phyloP scores from a whole-genome alignment of 495 filamentous ascomycete species.

The Hapsidospora chrysogenum region DNA sequence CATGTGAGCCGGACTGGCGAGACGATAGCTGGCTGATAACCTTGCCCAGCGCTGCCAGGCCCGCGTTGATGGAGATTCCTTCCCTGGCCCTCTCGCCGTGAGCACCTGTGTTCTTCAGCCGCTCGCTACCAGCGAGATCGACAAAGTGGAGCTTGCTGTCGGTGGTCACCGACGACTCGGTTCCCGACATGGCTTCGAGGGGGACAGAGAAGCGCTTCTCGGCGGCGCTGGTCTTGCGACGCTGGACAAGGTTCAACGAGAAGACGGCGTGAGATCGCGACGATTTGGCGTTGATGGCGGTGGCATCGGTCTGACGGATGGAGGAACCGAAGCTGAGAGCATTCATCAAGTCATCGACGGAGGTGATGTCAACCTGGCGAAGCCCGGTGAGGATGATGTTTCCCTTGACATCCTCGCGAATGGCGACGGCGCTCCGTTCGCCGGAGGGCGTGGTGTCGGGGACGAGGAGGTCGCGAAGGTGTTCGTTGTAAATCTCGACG shows the following conservation, averaged over 20 bases:
- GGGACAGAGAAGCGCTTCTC: slow-evolving; percentile 90
- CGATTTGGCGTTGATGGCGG: slow-evolving; percentile 93
- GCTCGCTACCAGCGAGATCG: slow-evolving; percentile 92
- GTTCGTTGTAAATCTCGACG: slow-evolving; percentile 98
- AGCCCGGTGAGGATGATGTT: slow-evolving; percentile 87
- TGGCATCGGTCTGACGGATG: slow-evolving; percentile 96
- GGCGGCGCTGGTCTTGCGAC: slow-evolving; percentile 41
- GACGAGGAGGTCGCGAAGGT: slow-evolving; percentile 76
- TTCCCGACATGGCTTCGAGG: slow-evolving; percentile 56
- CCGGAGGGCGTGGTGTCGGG: slow-evolving; percentile 49
- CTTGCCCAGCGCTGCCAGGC: slow-evolving; percentile 87
- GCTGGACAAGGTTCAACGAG: slow-evolving; percentile 83
- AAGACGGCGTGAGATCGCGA: slow-evolving; percentile 99
- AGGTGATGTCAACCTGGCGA: slow-evolving; percentile 78
- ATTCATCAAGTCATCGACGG: slow-evolving; percentile 75
- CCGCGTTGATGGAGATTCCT: slow-evolving; percentile 97
- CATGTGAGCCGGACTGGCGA: slow-evolving; percentile 70
- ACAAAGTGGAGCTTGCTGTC: slow-evolving; percentile 99
- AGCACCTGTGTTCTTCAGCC: slow-evolving; percentile 91
- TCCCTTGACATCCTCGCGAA: slow-evolving; percentile 88
- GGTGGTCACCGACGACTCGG: slow-evolving; percentile 56
- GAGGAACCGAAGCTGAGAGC: slow-evolving; percentile 83
- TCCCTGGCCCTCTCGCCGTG: slow-evolving; percentile 91
- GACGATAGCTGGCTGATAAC: slow-evolving; percentile 97
- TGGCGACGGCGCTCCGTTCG: slow-evolving; percentile 63